phyloP scores from a whole-genome alignment of 257 asterid genomes.

The Solanum ahanhuiri region DNA sequence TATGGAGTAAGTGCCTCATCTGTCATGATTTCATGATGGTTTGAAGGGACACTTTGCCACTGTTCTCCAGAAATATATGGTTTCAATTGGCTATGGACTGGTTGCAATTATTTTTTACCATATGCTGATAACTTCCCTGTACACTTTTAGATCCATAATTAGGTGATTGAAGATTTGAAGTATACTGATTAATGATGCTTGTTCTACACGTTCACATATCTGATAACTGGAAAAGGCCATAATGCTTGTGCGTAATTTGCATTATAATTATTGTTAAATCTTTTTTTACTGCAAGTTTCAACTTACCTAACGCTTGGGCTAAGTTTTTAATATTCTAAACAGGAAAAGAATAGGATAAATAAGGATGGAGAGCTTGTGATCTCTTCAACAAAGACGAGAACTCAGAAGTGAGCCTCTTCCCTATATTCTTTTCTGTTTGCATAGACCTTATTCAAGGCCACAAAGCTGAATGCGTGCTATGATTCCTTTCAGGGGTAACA shows the following conservation, averaged over 20 bases:
- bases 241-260: neutral
- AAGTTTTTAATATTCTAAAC: slow-evolving; percentile 5
- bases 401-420: slow-evolving; percentile 57
- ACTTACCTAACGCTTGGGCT: neutral
- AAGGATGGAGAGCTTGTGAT: slow-evolving; percentile 87
- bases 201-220: neutral
- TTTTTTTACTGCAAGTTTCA: neutral
- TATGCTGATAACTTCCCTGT: neutral
- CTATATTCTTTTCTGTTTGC: neutral
- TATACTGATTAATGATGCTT: neutral
- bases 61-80: neutral
- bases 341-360: slow-evolving; percentile 89
- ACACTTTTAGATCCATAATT: neutral
- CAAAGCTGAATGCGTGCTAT: slow-evolving; percentile 5
- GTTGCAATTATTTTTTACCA: neutral
- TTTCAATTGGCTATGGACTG: neutral
- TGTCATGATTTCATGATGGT: neutral
- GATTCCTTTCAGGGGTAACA: slow-evolving; percentile 51
- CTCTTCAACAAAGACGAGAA: slow-evolving; percentile 77
- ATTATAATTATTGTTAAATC: neutral
- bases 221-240: neutral
- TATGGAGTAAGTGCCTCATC: neutral
- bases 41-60: neutral
- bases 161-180: neutral
- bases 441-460: neutral